A percentile compares a stretch with the other conserved stretches of the same genome.
Evolutionary conservation across 768 basidiomycete species (phyloP).

Genomic region (Pisolithus orientalis): DNA sequence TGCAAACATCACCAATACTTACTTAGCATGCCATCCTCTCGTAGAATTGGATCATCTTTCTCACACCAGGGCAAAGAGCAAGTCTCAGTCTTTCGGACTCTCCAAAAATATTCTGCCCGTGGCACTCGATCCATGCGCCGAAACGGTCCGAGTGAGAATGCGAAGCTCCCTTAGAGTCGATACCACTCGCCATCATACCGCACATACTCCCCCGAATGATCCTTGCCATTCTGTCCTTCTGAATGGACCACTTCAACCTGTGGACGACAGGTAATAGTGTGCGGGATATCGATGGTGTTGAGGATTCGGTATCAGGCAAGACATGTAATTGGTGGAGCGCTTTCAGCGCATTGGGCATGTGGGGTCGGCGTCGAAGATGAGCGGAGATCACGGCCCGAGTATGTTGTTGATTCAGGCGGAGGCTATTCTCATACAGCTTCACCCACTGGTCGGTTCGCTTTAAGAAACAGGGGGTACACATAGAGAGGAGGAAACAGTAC

Average conservation of each 20-base stretch:
- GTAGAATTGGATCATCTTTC: conserved; percentile 53
- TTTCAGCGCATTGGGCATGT: conserved; percentile 33
- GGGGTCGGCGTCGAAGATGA: conserved; percentile 45
- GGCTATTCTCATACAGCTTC: conserved; percentile 56
- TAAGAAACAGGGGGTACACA: background rate
- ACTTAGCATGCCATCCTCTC: conserved; percentile 33
- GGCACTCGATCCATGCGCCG: conserved; percentile 51
- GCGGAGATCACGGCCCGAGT: conserved; percentile 46
- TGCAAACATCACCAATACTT: background rate
- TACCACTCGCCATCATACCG: conserved; percentile 24
- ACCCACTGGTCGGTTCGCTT: conserved; percentile 43
- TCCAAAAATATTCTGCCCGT: conserved; percentile 42
- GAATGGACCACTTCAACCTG: conserved; percentile 66
- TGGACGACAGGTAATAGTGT: conserved; percentile 58
- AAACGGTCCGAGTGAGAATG: conserved; percentile 32
- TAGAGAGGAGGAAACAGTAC: conserved; percentile 5
- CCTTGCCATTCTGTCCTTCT: conserved; percentile 55
- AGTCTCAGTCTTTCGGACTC: conserved; percentile 64
- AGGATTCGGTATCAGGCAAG: conserved; percentile 59
- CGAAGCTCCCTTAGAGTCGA: conserved; percentile 3
- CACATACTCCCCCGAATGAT: conserved; percentile 39
- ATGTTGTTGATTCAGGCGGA: conserved; percentile 47
- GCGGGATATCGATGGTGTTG: conserved; percentile 49
- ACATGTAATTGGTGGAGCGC: conserved; percentile 45
- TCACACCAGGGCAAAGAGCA: conserved; percentile 61